Evolutionary conservation across 352 stramenopile genomes (phyloP), one percentile per base, ranked within the genome.

Genomic region (Pelagophyceae sp.): DNA sequence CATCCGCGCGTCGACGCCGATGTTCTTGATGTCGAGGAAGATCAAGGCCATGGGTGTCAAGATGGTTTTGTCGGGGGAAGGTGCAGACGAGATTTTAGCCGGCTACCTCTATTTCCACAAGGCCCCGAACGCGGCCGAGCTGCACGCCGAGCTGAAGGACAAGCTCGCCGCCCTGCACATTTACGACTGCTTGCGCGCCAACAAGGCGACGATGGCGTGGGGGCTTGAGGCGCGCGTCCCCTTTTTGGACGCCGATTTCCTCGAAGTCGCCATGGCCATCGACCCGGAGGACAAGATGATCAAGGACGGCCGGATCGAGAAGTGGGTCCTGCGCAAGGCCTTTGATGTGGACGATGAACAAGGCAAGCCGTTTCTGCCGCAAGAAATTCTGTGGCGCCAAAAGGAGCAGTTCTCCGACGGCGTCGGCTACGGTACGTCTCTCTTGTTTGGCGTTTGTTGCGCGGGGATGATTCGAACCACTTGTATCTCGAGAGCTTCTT

Each of bases 91-190:
- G 81, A 90, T 98, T 5, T 98, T 99, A 80, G 96, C 93, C 37
- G 96, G 96, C 32, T 99, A 99, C 85, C 85, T 99, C 51, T 99
- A 99, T 90, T 99, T 99, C 90, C 95, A 99, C 88, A 99, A 99
- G 88, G 94, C 94, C 29, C 96, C 96, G 38, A 98, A 96, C 83
- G 82, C 76, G 40, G 83, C 90, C 72, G 90, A 94, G 82, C 91
- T 98, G 85, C 95, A 97, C 85, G 92, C 93, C 63, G 90, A 96
- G 83, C 94, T 89, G 0, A 90, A 98, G 37, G 92, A 98, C 81
- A 99, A 99, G 85, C 85, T 98, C n/a, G 90, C 82, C 76, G 85
- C 85, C 29, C 85, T 99, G 61, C 93, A 99, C 84, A 96, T 98
- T 84, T 99, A 97, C 87, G 96, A 99, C 85, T 99, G 95, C 84